phyloP scores from a whole-genome alignment of 305 asterid species.

The Fraxinus baroniana region DNA sequence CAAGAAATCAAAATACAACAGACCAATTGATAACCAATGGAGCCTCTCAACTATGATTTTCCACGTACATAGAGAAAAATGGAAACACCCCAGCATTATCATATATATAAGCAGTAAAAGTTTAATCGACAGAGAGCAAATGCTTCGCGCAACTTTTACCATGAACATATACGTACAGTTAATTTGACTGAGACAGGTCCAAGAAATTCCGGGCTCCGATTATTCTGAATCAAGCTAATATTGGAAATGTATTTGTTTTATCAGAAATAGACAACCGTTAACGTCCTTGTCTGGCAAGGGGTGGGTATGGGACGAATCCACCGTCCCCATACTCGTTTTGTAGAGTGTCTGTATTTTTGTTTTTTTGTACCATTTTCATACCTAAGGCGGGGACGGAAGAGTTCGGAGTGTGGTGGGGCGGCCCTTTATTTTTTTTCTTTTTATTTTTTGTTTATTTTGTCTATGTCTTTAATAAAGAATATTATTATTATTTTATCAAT shows the following conservation, averaged over 20 bases:
- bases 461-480: no score
- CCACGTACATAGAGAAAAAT: background rate
- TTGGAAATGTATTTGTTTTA: background rate
- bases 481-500: no score
- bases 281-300: background rate
- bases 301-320: no score
- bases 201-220: background rate
- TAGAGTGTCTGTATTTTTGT: no score
- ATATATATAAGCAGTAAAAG: background rate
- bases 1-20: background rate
- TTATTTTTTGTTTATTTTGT: no score
- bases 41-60: background rate
- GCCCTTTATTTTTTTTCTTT: no score
- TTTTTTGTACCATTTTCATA: no score
- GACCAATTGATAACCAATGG: background rate
- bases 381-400: no score
- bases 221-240: background rate
- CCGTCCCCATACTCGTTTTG: no score
- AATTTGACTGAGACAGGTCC: background rate
- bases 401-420: no score
- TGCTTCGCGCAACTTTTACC: conserved; percentile 39
- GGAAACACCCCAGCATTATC: background rate
- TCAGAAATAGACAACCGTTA: background rate
- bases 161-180: conserved; percentile 1
- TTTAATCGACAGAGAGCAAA: conserved; percentile 6